Base-by-base conservation (phyloP, 23 red algal species). In the Cyanidium caldarium region DNA sequence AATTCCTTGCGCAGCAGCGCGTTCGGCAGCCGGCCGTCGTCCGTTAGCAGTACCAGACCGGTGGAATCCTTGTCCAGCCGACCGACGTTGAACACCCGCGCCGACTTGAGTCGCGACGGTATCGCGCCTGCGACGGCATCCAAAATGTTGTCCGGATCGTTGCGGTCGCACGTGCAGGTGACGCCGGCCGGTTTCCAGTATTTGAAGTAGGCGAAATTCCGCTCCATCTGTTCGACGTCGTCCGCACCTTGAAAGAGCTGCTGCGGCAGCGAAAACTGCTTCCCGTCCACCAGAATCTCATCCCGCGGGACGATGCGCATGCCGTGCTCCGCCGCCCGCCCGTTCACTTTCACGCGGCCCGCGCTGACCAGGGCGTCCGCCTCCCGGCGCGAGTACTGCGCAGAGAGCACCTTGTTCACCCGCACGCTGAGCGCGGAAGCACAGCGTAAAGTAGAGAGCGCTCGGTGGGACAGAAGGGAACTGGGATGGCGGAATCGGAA, bases 331-430 rank as follows among this genome's bases (percentile, higher is more conserved):
- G 77, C 70, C 31, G 34, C 73, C 33, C 43, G 38, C 20, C 80
- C 80, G 42, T 85, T 84, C 19, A 84, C 77, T 19, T 36, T 65
- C 2, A 94, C 81, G 14, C 46, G 65, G 2, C 87, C 87, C 2
- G 39, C 58, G 28, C 36, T 68, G 21, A 94, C 82, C 23, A 85
- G 17, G 19, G 68, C 65, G 35, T 94, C 87, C 46, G 80, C 73
- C 37, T 79, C 43, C 66, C 87, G 56, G 21, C 87, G 77, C 17
- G 87, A 94, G 35, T 67, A 77, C 5, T 79, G 40, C 3, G 75
- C 87, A 0, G 66, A 65, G 20, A 94, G 78, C 37, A 84, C 77
- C 44, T 94, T 94, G 70, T 94, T 79, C 17, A 94, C 35, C 39
- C 87, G 76, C 67, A 61, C 70, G 1, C n/a, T 17, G 14, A 17